A percentile compares a stretch with the other conserved stretches of the same genome.
Evolutionary conservation across 2,329 filamentous ascomycete genomes (phyloP).

Genomic region (Dichotomopilus funicola): DNA sequence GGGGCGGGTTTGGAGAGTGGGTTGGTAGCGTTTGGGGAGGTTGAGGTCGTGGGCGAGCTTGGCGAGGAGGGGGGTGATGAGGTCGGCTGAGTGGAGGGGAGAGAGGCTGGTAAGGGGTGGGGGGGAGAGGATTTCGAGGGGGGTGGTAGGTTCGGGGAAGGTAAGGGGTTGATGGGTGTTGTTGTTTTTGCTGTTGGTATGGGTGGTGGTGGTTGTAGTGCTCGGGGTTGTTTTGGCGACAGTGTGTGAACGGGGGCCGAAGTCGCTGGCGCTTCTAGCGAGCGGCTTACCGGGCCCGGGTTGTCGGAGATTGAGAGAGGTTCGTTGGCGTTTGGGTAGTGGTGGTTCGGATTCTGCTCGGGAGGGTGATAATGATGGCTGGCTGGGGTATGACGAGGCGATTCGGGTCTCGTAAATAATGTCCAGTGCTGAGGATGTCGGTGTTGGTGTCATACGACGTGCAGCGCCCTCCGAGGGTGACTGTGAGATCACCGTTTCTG

Average conservation of each 20-base stretch:
- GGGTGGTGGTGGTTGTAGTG: not conserved
- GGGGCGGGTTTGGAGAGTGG: constrained; percentile 40
- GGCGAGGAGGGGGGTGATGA: constrained; percentile 51
- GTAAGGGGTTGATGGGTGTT: not conserved
- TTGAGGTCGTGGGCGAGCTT: constrained; percentile 49
- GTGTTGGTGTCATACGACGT: not conserved
- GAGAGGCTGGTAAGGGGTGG: constrained; percentile 44
- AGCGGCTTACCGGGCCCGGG: constrained; percentile 23
- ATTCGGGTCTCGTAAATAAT: constrained; percentile 8
- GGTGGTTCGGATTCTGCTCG: constrained; percentile 32
- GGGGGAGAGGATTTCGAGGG: constrained; percentile 47
- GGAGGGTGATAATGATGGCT: constrained; percentile 7
- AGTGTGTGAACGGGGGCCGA: constrained; percentile 20
- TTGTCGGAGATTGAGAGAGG: not conserved
- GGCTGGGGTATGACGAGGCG: constrained; percentile 9
- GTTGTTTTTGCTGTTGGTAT: not conserved
- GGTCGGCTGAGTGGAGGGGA: constrained; percentile 38
- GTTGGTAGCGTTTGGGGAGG: constrained; percentile 47
- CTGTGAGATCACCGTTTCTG: not conserved
- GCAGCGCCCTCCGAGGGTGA: constrained; percentile 1
- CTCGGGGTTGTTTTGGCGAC: not conserved
- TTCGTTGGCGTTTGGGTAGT: constrained; percentile 24
- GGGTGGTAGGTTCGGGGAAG: constrained; percentile 24
- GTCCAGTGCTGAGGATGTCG: not conserved
- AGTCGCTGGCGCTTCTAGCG: constrained; percentile 31